Base-by-base conservation (phyloP, 1,139 yeast genomes). In the Protomyces macrosporus region DNA sequence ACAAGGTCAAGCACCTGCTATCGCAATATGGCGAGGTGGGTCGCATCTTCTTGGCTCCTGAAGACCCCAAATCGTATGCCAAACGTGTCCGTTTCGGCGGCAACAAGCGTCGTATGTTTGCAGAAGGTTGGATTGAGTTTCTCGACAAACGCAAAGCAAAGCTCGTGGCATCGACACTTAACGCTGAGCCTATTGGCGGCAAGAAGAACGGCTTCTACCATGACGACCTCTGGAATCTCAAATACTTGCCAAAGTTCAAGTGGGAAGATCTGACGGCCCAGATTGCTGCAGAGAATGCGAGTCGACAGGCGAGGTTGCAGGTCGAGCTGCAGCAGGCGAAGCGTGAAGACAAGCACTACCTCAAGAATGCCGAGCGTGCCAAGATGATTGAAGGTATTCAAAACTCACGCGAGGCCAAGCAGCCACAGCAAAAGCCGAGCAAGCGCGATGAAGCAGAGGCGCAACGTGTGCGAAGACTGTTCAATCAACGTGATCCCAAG, bases 101-200 rank as follows among this genome's bases (percentile, higher is more conserved):
- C n/a, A 95, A 93, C 75, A 90, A 90, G 75, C 91, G 91, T 76
- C 82, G 82, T 72, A 87, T 83, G 75, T 95, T 83, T 72, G 88
- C 88, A 16, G 98, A 95, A 78, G 99, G 98, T 6, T 93, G 99
- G 99, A 95, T 89, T 6, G 99, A 93, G 75, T 95, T 89, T 75
- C 77, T 81, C 16, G 83, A 84, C 71, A 93, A 93, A 73, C 82
- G 82, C 70, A 88, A 90, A 71, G 98, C 98, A 0, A 93, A 93
- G 74, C 75, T 90, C 37, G 91, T 96, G 67, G 96, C 95, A 4
- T 79, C 80, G 6, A 87, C 97, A 0, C 77, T 95, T 70, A 95
- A 93, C 72, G 97, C 96, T 9, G 88, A 89, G 71, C 88, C 81
- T 16, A 77, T 93, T 51, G 98, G 98, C 34, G 98, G 98, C 37